A percentile compares a stretch with the other conserved stretches of the same genome.
Conservation (phyloP, 495 filamentous ascomycete species). For the Aspergillus wentii region DNA sequence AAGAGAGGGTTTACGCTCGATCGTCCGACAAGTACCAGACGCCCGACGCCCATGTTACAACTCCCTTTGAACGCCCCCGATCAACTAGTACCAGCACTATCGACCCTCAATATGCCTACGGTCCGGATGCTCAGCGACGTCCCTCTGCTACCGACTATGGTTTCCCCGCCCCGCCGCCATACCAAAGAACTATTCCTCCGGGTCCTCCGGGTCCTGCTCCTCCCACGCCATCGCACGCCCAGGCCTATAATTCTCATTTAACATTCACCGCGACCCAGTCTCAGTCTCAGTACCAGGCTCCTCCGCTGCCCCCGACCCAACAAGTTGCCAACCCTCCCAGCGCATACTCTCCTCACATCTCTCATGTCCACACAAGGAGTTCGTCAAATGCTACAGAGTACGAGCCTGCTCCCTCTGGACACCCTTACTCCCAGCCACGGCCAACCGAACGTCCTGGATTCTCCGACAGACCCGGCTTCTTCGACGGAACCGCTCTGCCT, state of each 20-base stretch:
- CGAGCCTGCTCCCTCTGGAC: conserved; percentile 24
- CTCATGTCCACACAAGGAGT: conserved; percentile 37
- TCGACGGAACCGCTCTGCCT: conserved; percentile 22
- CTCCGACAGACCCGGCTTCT: conserved; percentile 2
- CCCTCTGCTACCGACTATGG: conserved; percentile 53
- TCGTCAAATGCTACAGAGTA: conserved; percentile 31
- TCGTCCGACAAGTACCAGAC: conserved; percentile 56
- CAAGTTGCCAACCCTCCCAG: conserved; percentile 39
- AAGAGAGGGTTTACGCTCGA: conserved; percentile 57
- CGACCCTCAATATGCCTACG: conserved; percentile 35
- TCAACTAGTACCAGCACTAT: conserved; percentile 71
- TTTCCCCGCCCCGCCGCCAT: conserved; percentile 32
- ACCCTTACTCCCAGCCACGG: conserved; percentile 26
- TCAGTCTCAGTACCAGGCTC: conserved; percentile 36
- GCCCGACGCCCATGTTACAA: conserved; percentile 40
- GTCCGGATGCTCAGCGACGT: conserved; percentile 39
- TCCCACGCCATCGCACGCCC: conserved; percentile 12
- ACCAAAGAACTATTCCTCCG: conserved; percentile 29
- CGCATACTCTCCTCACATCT: conserved; percentile 39
- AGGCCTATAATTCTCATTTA: conserved; percentile 34
- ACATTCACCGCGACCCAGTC: conserved; percentile 38
- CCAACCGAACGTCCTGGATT: conserved; percentile 16
- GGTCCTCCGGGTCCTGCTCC: conserved; percentile 22
- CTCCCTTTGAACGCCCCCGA: conserved; percentile 54
- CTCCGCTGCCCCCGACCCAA: conserved; percentile 43